Percentiles rank a stretch among this genome's conserved stretches.
Evolutionary conservation across 164 flowering plant genomes (phyloP).

Genomic region (Vitis riparia): DNA sequence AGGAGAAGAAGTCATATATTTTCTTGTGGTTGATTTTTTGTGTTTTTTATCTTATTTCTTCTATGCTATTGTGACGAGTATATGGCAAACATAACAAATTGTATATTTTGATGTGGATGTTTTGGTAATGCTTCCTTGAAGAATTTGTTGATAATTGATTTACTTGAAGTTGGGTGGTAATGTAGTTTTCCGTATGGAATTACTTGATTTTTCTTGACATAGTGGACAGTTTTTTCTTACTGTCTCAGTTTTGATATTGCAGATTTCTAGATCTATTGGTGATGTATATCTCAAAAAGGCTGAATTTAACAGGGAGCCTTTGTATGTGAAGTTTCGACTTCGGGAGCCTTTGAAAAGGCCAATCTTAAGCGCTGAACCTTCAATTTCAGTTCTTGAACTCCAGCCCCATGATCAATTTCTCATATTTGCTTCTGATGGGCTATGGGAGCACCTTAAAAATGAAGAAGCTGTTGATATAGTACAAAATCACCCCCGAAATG

Average conservation of each 20-base stretch:
- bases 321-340: constrained; percentile 60
- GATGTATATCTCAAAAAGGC: constrained; percentile 69
- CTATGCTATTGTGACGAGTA: no score
- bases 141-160: no score
- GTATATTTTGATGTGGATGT: no score
- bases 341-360: constrained; percentile 63
- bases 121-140: no score
- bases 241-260: constrained; percentile 12
- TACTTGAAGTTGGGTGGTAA: no score
- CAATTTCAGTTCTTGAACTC: constrained; percentile 55
- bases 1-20: no score
- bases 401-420: constrained; percentile 64
- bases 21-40: no score
- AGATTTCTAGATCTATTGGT: constrained; percentile 74
- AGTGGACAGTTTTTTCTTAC: background rate
- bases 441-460: constrained; percentile 74
- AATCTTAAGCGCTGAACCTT: constrained; percentile 66
- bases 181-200: background rate
- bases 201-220: background rate
- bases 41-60: no score
- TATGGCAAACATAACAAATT: no score
- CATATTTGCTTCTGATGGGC: constrained; percentile 76
- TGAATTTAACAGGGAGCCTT: constrained; percentile 68
- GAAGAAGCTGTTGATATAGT: constrained; percentile 71
- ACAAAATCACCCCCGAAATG: constrained; percentile 53